Percentiles rank a stretch among this genome's conserved stretches.
Conservation (phyloP, 78 protist genomes). For the Planoprotostelium fungivorum region DNA sequence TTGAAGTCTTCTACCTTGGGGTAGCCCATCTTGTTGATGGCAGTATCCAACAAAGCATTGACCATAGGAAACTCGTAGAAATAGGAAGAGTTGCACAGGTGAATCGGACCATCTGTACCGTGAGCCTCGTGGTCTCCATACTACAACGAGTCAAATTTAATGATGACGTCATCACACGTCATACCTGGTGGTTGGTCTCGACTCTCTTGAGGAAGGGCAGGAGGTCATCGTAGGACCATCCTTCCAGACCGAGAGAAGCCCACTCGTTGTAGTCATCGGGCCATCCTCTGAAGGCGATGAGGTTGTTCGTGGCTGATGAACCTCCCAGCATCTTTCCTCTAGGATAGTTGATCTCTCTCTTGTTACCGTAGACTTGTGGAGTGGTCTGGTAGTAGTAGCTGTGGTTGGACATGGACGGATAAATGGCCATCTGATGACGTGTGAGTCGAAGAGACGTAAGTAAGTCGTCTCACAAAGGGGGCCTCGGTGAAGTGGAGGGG, state of each 20-base stretch:
- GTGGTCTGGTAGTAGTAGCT: background rate
- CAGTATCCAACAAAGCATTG: background rate
- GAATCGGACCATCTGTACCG: background rate
- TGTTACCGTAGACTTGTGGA: background rate
- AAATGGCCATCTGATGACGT: background rate
- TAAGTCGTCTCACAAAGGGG: background rate
- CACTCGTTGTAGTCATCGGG: background rate
- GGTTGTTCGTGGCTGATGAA: background rate
- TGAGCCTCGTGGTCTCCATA: background rate
- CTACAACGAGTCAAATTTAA: background rate
- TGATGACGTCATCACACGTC: background rate
- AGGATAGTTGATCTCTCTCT: background rate
- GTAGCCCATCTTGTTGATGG: background rate
- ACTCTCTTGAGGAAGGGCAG: background rate
- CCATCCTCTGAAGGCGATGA: constrained; percentile 2
- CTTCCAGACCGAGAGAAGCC: background rate
- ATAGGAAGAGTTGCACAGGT: background rate
- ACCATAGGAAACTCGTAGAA: background rate
- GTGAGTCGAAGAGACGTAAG: background rate
- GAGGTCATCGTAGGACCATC: background rate
- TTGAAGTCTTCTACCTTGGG: background rate
- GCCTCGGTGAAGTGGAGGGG: background rate
- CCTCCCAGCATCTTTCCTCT: background rate
- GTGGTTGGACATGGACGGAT: background rate
- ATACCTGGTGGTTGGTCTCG: background rate